phyloP scores from a whole-genome alignment of 768 basidiomycete species.

The Termitomyces heimii region DNA sequence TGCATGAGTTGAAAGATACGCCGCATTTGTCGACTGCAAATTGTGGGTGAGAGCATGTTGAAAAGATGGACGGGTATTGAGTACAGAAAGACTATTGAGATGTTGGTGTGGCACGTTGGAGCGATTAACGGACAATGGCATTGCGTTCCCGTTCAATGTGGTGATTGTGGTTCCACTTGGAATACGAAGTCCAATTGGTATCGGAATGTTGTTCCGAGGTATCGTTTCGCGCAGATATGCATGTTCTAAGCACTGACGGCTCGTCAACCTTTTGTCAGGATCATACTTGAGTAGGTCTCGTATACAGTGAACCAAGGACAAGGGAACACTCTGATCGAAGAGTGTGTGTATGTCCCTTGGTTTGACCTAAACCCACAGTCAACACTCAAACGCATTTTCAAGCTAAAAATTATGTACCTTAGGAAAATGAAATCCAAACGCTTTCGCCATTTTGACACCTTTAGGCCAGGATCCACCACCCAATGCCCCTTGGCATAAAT shows the following conservation, averaged over 20 bases:
- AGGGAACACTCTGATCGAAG: constrained; percentile 75
- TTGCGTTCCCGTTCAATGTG: constrained; percentile 31
- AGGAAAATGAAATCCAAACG: constrained; percentile 82
- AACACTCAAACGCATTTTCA: constrained; percentile 2
- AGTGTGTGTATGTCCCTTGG: constrained; percentile 66
- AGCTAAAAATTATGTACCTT: constrained; percentile 51
- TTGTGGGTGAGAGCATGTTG: constrained; percentile 30
- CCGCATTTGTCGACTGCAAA: constrained; percentile 16
- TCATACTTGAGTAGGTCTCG: constrained; percentile 89
- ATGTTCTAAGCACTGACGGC: constrained; percentile 82
- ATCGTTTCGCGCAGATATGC: constrained; percentile 81
- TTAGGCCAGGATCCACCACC: constrained; percentile 88
- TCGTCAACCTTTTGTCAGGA: constrained; percentile 80
- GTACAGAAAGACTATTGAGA: constrained; percentile 9
- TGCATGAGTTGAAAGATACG: constrained; percentile 20
- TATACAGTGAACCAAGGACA: constrained; percentile 86
- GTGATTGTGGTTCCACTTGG: constrained; percentile 27
- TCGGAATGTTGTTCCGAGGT: constrained; percentile 58
- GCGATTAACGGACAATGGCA: constrained; percentile 26
- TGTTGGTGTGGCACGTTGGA: constrained; percentile 24
- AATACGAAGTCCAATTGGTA: constrained; percentile 46
- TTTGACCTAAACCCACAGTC: constrained; percentile 36
- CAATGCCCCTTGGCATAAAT: constrained; percentile 56
- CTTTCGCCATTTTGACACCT: constrained; percentile 84
- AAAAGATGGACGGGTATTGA: constrained; percentile 10